Conservation (phyloP, 345 rosid genomes). For the Combretum micranthum region DNA sequence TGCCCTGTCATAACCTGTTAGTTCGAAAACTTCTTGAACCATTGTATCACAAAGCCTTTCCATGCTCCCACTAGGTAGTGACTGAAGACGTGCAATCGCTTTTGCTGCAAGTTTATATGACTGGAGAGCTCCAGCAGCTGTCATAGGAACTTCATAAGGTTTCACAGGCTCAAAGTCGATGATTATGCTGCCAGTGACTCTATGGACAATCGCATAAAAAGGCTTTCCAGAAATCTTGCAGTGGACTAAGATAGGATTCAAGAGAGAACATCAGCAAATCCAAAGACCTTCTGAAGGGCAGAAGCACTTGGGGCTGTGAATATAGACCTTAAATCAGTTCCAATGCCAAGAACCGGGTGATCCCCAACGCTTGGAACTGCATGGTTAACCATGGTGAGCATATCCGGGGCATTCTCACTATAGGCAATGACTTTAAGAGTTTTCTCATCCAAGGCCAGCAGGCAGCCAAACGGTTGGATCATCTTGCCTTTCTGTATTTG, state of each 20-base stretch:
- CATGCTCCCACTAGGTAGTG: constrained; percentile 84
- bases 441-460: constrained; percentile 88
- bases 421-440: constrained; percentile 78
- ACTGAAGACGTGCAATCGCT: constrained; percentile 82
- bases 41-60: constrained; percentile 84
- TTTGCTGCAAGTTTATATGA: constrained; percentile 97
- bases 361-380: constrained; percentile 96
- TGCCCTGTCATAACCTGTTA: constrained; percentile 92
- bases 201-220: constrained; percentile 82
- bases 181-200: constrained; percentile 83
- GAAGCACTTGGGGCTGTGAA: constrained; percentile 87
- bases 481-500: constrained; percentile 92
- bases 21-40: constrained; percentile 94
- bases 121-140: constrained; percentile 95
- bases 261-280: constrained; percentile 83
- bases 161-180: constrained; percentile 94
- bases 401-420: constrained; percentile 89
- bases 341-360: constrained; percentile 62
- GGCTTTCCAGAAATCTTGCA: constrained; percentile 97
- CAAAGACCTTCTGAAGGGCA: constrained; percentile 80
- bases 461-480: constrained; percentile 96
- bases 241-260: constrained; percentile 90
- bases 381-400: constrained; percentile 83
- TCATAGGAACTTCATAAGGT: constrained; percentile 93
- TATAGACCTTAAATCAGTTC: constrained; percentile 65